Conservation (phyloP, 208 protist genomes). For the Herpetomonas tarakana region DNA sequence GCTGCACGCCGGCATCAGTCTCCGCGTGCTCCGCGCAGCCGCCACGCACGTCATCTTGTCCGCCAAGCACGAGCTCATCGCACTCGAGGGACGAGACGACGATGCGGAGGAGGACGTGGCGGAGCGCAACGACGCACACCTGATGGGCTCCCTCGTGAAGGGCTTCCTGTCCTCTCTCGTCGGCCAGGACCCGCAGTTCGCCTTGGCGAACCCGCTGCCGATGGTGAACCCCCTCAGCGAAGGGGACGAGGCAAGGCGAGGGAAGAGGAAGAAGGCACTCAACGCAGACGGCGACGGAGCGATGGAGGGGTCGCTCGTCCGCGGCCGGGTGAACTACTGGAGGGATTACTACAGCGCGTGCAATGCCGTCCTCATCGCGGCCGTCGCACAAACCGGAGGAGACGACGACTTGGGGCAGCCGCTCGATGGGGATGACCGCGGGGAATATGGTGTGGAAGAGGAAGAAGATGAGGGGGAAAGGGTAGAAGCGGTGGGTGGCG, state of each 20-base stretch:
- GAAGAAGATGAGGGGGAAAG: not conserved
- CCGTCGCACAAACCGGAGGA: not conserved
- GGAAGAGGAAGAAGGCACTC: not conserved
- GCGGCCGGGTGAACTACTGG: not conserved
- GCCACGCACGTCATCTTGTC: conserved; percentile 43
- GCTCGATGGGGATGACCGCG: not conserved
- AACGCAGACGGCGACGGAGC: not conserved
- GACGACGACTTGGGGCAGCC: not conserved
- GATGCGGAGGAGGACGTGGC: conserved; percentile 10
- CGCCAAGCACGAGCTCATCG: conserved; percentile 22
- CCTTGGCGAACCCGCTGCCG: not conserved
- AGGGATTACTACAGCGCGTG: not conserved
- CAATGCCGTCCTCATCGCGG: conserved; percentile 1
- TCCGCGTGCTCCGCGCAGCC: conserved; percentile 64
- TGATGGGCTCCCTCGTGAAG: not conserved
- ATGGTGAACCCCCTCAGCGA: not conserved
- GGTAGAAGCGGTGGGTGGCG: not conserved
- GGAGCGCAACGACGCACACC: conserved; percentile 14
- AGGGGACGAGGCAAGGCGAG: not conserved
- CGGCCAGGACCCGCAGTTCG: not conserved
- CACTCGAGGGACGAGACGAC: conserved; percentile 7
- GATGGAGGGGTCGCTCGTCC: not conserved
- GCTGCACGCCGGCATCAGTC: conserved; percentile 64
- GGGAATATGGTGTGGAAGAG: not conserved
- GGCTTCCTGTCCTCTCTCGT: conserved; percentile 1